phyloP scores from a whole-genome alignment of 805 yeast genomes.

The Starmera caribaea region DNA sequence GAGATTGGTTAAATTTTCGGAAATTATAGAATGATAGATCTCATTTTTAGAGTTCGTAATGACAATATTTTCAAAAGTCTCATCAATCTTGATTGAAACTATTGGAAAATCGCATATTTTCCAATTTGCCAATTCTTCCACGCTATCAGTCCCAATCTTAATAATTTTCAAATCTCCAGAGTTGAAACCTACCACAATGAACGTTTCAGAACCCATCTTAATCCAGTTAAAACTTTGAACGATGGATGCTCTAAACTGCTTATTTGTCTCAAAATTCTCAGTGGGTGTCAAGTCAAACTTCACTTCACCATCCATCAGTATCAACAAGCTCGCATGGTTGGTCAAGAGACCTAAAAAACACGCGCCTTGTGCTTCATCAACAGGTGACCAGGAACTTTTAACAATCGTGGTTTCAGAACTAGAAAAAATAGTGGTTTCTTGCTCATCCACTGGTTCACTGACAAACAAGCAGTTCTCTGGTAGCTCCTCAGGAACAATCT shows the following conservation, averaged over 20 bases:
- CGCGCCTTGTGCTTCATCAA: constrained; percentile 5
- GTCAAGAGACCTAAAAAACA: constrained; percentile 13
- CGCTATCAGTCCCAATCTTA: neutral
- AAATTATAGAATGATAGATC: constrained; percentile 4
- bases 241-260: constrained; percentile 8
- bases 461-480: constrained; percentile 5
- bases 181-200: constrained; percentile 10
- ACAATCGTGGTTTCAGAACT: constrained; percentile 6
- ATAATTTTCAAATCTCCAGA: constrained; percentile 9
- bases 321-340: constrained; percentile 7
- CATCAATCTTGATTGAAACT: constrained; percentile 3
- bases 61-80: neutral
- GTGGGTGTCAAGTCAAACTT: constrained; percentile 6
- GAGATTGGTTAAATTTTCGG: constrained; percentile 1
- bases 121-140: neutral
- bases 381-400: constrained; percentile 14
- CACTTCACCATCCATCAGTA: constrained; percentile 8
- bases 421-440: constrained; percentile 8
- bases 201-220: constrained; percentile 1
- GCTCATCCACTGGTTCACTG: constrained; percentile 11
- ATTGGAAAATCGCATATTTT: constrained; percentile 3
- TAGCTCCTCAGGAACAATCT: constrained; percentile 7
- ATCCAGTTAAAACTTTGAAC: constrained; percentile 14
- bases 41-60: constrained; percentile 11
- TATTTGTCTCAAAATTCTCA: constrained; percentile 3